Conservation (phyloP, 768 basidiomycete species). For the Peribolospora kevripleyi region DNA sequence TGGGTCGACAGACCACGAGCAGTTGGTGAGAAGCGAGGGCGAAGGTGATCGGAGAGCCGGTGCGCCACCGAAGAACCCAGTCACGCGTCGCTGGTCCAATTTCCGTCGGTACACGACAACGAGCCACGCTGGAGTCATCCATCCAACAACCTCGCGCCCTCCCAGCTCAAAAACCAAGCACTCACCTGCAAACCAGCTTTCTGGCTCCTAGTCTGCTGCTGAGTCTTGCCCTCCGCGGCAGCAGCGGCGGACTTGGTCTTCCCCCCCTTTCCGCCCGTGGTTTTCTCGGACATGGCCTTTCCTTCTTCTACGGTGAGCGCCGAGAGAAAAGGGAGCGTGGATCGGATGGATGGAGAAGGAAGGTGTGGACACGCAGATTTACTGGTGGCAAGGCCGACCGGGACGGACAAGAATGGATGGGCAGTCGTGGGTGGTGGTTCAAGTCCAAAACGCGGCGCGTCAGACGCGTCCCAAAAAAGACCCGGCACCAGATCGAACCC, state of each 20-base stretch:
- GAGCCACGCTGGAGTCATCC: neutral
- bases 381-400: no score
- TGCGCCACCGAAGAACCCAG: neutral
- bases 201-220: slow-evolving; percentile 31
- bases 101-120: neutral
- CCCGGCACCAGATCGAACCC: no score
- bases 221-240: slow-evolving; percentile 19
- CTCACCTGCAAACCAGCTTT: slow-evolving; percentile 68
- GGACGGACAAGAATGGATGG: no score
- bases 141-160: neutral
- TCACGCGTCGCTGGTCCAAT: neutral
- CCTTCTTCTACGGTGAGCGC: no score
- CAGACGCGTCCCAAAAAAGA: no score
- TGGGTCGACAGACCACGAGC: neutral
- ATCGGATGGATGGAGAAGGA: no score
- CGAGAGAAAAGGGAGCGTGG: no score
- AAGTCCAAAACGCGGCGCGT: no score
- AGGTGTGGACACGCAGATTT: no score
- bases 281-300: no score
- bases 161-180: slow-evolving; percentile 1
- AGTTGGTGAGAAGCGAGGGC: neutral
- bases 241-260: slow-evolving; percentile 20
- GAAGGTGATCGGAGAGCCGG: neutral
- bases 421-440: no score
- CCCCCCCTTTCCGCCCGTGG: slow-evolving; percentile 18